Percentiles rank a stretch among this genome's conserved stretches.
Evolutionary conservation across 371 early-diverging fungal genomes (phyloP).

Genomic region (Amoeboaphelidium protococcarum): DNA sequence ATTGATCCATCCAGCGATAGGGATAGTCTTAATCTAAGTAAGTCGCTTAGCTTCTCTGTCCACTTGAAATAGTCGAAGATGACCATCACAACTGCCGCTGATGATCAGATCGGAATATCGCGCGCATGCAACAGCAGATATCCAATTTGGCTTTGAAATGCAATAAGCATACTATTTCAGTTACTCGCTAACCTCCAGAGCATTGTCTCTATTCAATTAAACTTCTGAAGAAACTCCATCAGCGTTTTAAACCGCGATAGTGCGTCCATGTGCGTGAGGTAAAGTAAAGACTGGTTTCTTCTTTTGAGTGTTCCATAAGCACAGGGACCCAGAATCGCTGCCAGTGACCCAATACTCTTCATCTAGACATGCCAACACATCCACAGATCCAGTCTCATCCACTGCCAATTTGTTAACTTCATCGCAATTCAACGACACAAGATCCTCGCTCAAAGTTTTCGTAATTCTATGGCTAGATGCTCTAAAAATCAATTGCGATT

Average conservation of each 20-base stretch:
- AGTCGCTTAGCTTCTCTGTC: conserved; percentile 31
- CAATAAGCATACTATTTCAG: conserved; percentile 13
- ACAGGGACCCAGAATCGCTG: conserved; percentile 60
- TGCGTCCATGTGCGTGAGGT: conserved; percentile 44
- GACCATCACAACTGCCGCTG: conserved; percentile 73
- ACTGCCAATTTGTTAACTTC: too few relatives aligned
- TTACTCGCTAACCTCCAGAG: neutral
- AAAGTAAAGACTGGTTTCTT: conserved; percentile 68
- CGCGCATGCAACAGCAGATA: conserved; percentile 49
- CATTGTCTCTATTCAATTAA: neutral
- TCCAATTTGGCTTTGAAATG: conserved; percentile 32
- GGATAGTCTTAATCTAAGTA: conserved; percentile 15
- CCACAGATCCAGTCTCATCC: conserved; percentile 39
- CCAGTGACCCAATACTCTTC: conserved; percentile 71
- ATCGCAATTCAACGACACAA: conserved; percentile 9
- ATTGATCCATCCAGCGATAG: conserved; percentile 6
- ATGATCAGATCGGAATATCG: conserved; percentile 67
- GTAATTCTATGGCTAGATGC: conserved; percentile 16
- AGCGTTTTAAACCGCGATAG: neutral
- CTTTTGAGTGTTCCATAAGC: conserved; percentile 59
- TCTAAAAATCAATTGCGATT: conserved; percentile 71
- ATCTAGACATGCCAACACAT: conserved; percentile 62
- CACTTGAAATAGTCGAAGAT: conserved; percentile 60
- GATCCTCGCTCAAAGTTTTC: conserved; percentile 7
- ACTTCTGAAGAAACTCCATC: neutral